Evolutionary conservation across 495 filamentous ascomycete species (phyloP), one percentile per base, ranked within the genome.

Genomic region (Chaetomium tenue): DNA sequence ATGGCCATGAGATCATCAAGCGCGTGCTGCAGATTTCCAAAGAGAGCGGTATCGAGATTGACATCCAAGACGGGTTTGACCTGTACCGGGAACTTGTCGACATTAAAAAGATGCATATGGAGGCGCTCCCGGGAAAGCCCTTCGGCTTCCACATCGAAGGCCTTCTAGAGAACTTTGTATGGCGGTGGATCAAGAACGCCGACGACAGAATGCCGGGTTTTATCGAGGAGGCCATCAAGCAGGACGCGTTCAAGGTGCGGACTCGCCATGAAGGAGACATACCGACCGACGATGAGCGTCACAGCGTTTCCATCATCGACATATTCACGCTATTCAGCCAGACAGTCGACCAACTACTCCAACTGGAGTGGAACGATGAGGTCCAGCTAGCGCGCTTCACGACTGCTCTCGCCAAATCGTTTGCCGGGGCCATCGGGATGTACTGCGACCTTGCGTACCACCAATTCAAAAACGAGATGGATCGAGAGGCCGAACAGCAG

Each of bases 381-480:
- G 81, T 95, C 20, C 92, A 97, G 63, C 89, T 96, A 68, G 94
- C 95, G 23, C 91, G 92, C 67, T 98, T 98, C 77, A 97, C 97
- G 93, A 99, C 95, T 16, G 85, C 91, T n/a, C 72, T 98, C 20
- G 87, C 93, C 16, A 97, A 94, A 70, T 87, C 88, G 0, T 91
- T 98, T 60, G 89, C 91, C 7, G 83, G 82, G 53, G 93, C 91
- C 48, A 84, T 99, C 46, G 86, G 89, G 42, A 85, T 87, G 70
- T 98, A 99, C 73, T 99, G 95, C 73, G 95, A 98, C 70, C 78
- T 92, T 39, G 79, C 97, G 44, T 95, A 98, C 66, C 86, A 89
- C 70, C 85, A 83, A 68, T 99, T 99, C 72, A 83, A 84, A 39
- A 90, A 85, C 71, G 95, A 99, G 75, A 96, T 98, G 94, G 92